phyloP scores from a whole-genome alignment of 306 rosid genomes.

The Cyamopsis tetragonoloba region DNA sequence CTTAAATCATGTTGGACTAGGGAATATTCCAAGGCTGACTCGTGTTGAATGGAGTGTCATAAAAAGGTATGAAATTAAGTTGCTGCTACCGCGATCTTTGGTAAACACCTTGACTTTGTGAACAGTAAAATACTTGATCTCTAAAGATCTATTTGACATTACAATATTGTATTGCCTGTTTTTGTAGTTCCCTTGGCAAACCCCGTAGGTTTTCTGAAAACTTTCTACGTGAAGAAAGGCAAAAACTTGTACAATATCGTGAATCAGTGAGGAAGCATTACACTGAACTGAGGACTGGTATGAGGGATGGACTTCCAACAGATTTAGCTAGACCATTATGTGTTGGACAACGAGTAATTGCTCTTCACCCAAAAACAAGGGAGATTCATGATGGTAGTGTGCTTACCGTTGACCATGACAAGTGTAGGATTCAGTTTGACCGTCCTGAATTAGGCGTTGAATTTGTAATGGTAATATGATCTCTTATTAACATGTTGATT shows the following conservation, averaged over 20 bases:
- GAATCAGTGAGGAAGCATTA: constrained; percentile 85
- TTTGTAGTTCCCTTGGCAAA: constrained; percentile 89
- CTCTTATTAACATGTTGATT: constrained; percentile 20
- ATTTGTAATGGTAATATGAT: constrained; percentile 66
- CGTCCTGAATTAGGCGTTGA: constrained; percentile 82
- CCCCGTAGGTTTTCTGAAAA: constrained; percentile 92
- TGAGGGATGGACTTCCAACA: constrained; percentile 85
- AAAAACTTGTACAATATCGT: constrained; percentile 76
- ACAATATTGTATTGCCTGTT: constrained; percentile 23
- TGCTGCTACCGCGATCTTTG: background rate
- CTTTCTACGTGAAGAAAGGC: constrained; percentile 73
- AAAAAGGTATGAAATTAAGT: constrained; percentile 54
- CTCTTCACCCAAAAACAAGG: constrained; percentile 83
- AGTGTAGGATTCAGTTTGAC: constrained; percentile 87
- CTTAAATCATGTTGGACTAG: constrained; percentile 92
- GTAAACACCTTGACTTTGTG: constrained; percentile 14
- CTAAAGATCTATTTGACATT: constrained; percentile 20
- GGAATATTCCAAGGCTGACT: constrained; percentile 78
- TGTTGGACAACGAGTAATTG: constrained; percentile 90
- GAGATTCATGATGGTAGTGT: constrained; percentile 90
- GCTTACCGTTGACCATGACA: constrained; percentile 85
- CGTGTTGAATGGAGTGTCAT: constrained; percentile 91
- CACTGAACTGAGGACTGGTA: constrained; percentile 63
- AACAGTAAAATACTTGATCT: background rate
- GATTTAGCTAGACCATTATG: constrained; percentile 85